Conservation (phyloP, 2,329 filamentous ascomycete species). For the Nannizziopsis barbatae region DNA sequence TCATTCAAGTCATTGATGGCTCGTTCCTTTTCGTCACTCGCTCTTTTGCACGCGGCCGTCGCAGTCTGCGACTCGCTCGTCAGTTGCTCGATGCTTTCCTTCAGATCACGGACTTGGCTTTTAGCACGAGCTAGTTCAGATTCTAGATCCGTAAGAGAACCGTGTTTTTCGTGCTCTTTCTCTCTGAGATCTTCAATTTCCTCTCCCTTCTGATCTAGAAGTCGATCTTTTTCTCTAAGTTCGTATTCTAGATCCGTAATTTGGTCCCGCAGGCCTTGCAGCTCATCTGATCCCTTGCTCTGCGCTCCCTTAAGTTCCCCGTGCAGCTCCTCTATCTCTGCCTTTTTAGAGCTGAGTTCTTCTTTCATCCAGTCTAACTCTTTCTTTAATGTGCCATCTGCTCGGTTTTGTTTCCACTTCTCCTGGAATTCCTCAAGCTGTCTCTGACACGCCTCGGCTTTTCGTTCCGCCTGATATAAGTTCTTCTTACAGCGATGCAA, state of each 20-base stretch:
- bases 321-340: constrained; percentile 29
- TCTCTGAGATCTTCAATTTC: constrained; percentile 57
- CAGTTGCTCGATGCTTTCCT: constrained; percentile 32
- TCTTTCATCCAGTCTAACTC: constrained; percentile 45
- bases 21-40: constrained; percentile 42
- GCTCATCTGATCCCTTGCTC: constrained; percentile 44
- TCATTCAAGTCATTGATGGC: constrained; percentile 47
- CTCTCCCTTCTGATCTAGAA: constrained; percentile 63
- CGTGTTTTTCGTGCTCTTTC: constrained; percentile 34
- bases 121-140: constrained; percentile 39
- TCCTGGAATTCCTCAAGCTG: constrained; percentile 76
- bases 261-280: constrained; percentile 59
- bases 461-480: constrained; percentile 67
- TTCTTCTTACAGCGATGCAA: constrained; percentile 78
- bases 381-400: constrained; percentile 56
- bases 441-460: constrained; percentile 70
- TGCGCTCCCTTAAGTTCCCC: constrained; percentile 49
- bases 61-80: constrained; percentile 30
- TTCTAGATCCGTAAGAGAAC: constrained; percentile 38
- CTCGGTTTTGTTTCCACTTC: constrained; percentile 63
- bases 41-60: constrained; percentile 38
- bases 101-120: constrained; percentile 36
- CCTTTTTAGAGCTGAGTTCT: constrained; percentile 41
- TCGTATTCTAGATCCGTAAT: constrained; percentile 66
- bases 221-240: constrained; percentile 61